Conservation (phyloP, 352 stramenopile species). For the Pythium chondricola region DNA sequence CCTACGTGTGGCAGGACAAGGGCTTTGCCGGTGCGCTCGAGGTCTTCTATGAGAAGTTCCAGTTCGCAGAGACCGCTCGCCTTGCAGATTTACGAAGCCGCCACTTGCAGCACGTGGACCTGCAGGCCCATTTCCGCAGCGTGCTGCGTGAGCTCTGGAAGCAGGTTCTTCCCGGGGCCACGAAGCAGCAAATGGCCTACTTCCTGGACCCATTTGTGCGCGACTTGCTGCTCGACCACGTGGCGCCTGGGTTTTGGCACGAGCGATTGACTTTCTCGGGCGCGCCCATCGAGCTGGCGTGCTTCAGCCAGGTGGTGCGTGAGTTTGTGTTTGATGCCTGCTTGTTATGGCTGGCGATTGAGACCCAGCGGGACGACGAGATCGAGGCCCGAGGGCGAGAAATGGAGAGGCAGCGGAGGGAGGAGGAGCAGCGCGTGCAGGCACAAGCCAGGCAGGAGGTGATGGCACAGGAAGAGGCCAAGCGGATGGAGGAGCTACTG, state of each 20-base stretch:
- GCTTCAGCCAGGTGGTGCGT: constrained; percentile 49
- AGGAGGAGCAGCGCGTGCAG: neutral
- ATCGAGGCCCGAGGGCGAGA: constrained; percentile 2
- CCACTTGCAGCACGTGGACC: constrained; percentile 32
- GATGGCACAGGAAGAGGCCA: constrained; percentile 20
- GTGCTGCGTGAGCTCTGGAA: constrained; percentile 61
- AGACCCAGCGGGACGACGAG: constrained; percentile 42
- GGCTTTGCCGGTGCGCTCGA: constrained; percentile 44
- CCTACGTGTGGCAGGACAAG: constrained; percentile 41
- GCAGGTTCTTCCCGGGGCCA: constrained; percentile 39
- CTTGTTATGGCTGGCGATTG: constrained; percentile 39
- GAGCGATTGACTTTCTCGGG: constrained; percentile 7
- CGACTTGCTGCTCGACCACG: constrained; percentile 45
- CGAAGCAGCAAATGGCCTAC: constrained; percentile 40
- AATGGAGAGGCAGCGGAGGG: constrained; percentile 15
- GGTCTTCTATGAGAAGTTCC: constrained; percentile 70
- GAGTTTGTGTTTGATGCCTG: constrained; percentile 54
- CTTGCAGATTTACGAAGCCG: constrained; percentile 63
- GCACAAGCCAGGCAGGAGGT: constrained; percentile 17
- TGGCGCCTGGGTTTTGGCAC: constrained; percentile 28
- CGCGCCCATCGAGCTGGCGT: constrained; percentile 46
- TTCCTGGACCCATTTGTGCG: constrained; percentile 61
- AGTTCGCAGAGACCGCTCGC: constrained; percentile 67
- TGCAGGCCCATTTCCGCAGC: constrained; percentile 27
- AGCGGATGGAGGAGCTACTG: constrained; percentile 27